Evolutionary conservation across 2,329 filamentous ascomycete genomes (phyloP).

Genomic region (Nothopassalora personata): DNA sequence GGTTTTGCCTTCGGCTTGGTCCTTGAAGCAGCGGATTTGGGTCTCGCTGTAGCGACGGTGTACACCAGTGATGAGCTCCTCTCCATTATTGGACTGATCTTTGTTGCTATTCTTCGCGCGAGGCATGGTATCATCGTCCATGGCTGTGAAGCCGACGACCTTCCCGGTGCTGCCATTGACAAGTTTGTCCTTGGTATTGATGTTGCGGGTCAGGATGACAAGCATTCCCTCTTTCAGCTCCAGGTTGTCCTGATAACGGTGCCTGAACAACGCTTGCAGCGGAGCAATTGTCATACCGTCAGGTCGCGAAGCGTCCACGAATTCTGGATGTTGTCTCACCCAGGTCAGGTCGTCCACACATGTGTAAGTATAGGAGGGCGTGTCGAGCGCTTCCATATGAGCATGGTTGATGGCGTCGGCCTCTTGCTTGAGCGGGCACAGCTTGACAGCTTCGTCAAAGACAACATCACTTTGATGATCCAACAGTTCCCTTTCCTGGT

Average conservation of each 20-base stretch:
- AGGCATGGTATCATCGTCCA: background rate
- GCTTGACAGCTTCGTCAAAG: conserved; percentile 40
- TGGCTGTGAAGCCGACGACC: conserved; percentile 35
- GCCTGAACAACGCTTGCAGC: background rate
- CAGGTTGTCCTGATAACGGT: conserved; percentile 3
- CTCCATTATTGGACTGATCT: background rate
- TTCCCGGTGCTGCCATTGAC: conserved; percentile 48
- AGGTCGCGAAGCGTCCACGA: background rate
- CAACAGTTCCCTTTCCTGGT: conserved; percentile 2
- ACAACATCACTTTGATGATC: conserved; percentile 36
- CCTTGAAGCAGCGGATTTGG: background rate
- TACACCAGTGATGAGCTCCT: conserved; percentile 4
- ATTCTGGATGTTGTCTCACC: background rate
- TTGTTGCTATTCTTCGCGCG: background rate
- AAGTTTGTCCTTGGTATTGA: conserved; percentile 39
- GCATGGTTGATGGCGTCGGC: conserved; percentile 22
- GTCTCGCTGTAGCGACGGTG: conserved; percentile 4
- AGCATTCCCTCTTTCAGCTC: conserved; percentile 24
- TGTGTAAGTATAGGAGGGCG: conserved; percentile 3
- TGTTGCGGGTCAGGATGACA: conserved; percentile 51
- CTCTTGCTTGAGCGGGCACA: conserved; percentile 37
- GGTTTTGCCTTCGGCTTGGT: background rate
- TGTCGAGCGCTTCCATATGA: conserved; percentile 27
- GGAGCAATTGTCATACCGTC: conserved; percentile 1
- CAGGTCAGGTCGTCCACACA: conserved; percentile 15